Percentiles rank a stretch among this genome's conserved stretches.
These are phyloP conservation scores for Neurospora discreta DNA, from an alignment of 495 filamentous ascomycete species.

Conservation along the genomic window DNA sequence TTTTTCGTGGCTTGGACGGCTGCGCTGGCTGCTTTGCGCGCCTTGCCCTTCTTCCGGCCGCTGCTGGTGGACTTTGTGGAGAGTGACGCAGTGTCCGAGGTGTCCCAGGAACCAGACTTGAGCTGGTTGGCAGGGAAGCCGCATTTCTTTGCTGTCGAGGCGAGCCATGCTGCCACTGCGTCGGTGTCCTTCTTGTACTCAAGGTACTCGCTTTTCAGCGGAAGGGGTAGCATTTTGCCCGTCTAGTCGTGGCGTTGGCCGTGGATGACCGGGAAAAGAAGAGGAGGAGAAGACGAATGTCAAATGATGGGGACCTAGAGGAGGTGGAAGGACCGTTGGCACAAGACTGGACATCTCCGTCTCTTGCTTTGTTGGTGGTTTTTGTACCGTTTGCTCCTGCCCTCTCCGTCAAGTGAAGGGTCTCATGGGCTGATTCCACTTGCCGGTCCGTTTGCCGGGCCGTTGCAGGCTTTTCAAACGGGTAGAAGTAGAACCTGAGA, in stretches of 20 bases:
- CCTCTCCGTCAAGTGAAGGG: neutral
- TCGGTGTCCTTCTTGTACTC: constrained; percentile 42
- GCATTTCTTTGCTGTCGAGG: constrained; percentile 30
- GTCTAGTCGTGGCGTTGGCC: neutral
- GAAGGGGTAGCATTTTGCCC: constrained; percentile 19
- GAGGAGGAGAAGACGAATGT: neutral
- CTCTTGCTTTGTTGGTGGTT: neutral
- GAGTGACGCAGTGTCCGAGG: neutral
- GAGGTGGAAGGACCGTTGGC: neutral
- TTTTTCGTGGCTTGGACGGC: neutral
- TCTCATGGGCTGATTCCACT: neutral
- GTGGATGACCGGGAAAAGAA: neutral
- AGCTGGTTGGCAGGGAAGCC: constrained; percentile 19
- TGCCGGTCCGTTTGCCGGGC: neutral
- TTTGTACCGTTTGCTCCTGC: neutral
- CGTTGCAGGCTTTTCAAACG: neutral
- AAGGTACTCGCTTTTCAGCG: constrained; percentile 30
- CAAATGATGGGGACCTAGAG: neutral
- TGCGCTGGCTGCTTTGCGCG: constrained; percentile 15
- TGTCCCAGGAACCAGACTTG: neutral
- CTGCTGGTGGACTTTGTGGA: neutral
- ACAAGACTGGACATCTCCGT: neutral
- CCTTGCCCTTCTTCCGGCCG: constrained; percentile 24
- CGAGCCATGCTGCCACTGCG: constrained; percentile 39
- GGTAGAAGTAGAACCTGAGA: neutral